Base-by-base conservation (phyloP, 441 rosid species). In the Brassica balearica region DNA sequence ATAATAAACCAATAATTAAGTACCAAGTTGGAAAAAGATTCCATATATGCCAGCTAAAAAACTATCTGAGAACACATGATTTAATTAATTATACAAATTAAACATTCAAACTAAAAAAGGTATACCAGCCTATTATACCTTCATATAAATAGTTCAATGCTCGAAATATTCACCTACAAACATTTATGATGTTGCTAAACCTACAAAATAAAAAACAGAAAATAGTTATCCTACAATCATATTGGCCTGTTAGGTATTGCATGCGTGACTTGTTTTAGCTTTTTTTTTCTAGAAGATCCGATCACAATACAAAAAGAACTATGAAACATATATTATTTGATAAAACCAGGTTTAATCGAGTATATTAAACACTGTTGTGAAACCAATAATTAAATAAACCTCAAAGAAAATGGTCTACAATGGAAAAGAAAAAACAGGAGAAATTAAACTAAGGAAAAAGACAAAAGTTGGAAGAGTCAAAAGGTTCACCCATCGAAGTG, bases 381-480 rank as follows among this genome's bases (percentile, higher is more conserved):
- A 64, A 63, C 61, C 72, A 79, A 38, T 73, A 74, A 63, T 74
- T 6, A 19, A 74, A 67, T 23, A 60, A 73, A 69, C 48, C 53
- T 53, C 43, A 7, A 6, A 32, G 25, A 72, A 70, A 22, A 6
- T 11, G 12, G 46, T 6, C 32, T 22, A 48, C 5, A 20, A 32
- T 34, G 2, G 10, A 60, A 56, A 8, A 3, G 6, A 27, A 27
- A 3, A 29, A 29, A 29, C 34, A 29, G 5, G 34, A 4, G 34
- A 29, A 29, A 29, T 29, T 29, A 29, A 14, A 32, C 68, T 74
- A 75, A 11, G 76, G 76, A 59, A 80, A 80, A 70, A 75, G 69
- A 68, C 69, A 12, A 75, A 80, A 80, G 71, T 71, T 65, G 80
- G 80, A 80, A 75, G 83, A 80, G 51, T 80, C 83, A 20, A 80